These are phyloP conservation scores for Wakefieldia striispora DNA, from an alignment of 768 basidiomycete genomes.

Conservation along the genomic window DNA sequence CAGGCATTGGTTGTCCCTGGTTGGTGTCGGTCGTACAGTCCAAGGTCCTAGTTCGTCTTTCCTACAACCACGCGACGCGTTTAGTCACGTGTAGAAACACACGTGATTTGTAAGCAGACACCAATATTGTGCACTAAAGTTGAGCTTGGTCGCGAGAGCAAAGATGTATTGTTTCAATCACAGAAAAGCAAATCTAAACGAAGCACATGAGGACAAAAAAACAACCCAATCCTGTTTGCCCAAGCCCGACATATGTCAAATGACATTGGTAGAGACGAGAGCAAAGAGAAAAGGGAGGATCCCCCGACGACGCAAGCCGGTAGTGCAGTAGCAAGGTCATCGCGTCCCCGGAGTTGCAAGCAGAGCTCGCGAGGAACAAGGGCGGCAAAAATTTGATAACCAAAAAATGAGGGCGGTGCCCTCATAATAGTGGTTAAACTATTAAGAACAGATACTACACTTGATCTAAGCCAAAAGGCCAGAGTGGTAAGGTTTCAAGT, in stretches of 20 bases:
- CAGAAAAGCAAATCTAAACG: too few species aligned
- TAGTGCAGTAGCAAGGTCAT: slow-evolving; percentile 10
- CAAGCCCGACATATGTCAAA: neutral
- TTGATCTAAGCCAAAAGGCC: slow-evolving; percentile 76
- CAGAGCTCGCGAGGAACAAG: slow-evolving; percentile 17
- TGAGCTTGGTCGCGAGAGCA: too few species aligned
- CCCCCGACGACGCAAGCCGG: slow-evolving; percentile 8
- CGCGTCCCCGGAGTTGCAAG: slow-evolving; percentile 9
- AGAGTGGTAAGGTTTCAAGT: slow-evolving; percentile 17
- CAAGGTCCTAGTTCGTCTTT: slow-evolving; percentile 9
- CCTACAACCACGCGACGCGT: slow-evolving; percentile 31
- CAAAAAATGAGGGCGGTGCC: slow-evolving; percentile 52
- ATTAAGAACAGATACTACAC: slow-evolving; percentile 76
- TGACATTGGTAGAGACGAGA: neutral
- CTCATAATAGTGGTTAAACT: slow-evolving; percentile 58
- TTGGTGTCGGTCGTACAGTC: slow-evolving; percentile 2
- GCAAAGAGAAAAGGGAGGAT: slow-evolving; percentile 3
- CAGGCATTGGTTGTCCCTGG: slow-evolving; percentile 21
- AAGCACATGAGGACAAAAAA: neutral
- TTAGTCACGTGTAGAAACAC: slow-evolving; percentile 20
- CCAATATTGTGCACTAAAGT: too few species aligned
- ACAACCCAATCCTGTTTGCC: neutral
- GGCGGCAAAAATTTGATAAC: slow-evolving; percentile 46
- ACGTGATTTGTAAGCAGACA: too few species aligned
- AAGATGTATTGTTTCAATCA: too few species aligned